These are phyloP conservation scores for Arxiozyma heterogenica DNA, from an alignment of 1,139 yeast genomes.

Conservation along the genomic window DNA sequence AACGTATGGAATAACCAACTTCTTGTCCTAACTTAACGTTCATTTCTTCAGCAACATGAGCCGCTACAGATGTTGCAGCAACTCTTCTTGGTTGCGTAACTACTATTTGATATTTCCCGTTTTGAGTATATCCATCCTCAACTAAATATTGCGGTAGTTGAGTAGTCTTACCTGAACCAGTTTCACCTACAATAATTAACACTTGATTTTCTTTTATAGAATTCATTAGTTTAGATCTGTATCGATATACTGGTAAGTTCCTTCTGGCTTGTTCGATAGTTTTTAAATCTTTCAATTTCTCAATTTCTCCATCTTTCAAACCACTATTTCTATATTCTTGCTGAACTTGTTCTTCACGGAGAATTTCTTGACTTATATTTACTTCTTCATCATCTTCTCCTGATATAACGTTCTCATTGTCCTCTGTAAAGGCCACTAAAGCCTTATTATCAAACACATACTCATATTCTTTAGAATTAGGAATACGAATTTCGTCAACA, in stretches of 20 bases:
- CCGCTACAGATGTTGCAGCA: slow-evolving; percentile 63
- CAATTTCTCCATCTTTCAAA: slow-evolving; percentile 8
- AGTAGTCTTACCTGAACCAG: slow-evolving; percentile 96
- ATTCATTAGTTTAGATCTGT: slow-evolving; percentile 48
- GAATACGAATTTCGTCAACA: slow-evolving; percentile 39
- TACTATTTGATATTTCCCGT: slow-evolving; percentile 46
- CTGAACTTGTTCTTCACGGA: neutral
- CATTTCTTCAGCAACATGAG: slow-evolving; percentile 59
- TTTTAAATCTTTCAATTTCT: slow-evolving; percentile 17
- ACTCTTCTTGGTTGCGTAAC: slow-evolving; percentile 71
- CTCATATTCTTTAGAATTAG: slow-evolving; percentile 52
- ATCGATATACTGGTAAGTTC: slow-evolving; percentile 53
- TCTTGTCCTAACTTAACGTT: slow-evolving; percentile 49
- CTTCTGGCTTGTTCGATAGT: slow-evolving; percentile 33
- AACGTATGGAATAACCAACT: slow-evolving; percentile 61
- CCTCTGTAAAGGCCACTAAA: slow-evolving; percentile 55
- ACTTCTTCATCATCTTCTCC: slow-evolving; percentile 14
- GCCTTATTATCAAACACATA: slow-evolving; percentile 79
- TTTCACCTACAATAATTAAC: slow-evolving; percentile 86
- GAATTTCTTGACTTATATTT: neutral
- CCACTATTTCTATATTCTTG: neutral
- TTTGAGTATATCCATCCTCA: slow-evolving; percentile 65
- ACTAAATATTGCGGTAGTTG: slow-evolving; percentile 82
- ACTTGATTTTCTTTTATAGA: slow-evolving; percentile 60
- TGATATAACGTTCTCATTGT: slow-evolving; percentile 34